These are phyloP conservation scores for Gnomoniopsis sp. DNA, from an alignment of 2,329 filamentous ascomycete species.

Conservation along the genomic window DNA sequence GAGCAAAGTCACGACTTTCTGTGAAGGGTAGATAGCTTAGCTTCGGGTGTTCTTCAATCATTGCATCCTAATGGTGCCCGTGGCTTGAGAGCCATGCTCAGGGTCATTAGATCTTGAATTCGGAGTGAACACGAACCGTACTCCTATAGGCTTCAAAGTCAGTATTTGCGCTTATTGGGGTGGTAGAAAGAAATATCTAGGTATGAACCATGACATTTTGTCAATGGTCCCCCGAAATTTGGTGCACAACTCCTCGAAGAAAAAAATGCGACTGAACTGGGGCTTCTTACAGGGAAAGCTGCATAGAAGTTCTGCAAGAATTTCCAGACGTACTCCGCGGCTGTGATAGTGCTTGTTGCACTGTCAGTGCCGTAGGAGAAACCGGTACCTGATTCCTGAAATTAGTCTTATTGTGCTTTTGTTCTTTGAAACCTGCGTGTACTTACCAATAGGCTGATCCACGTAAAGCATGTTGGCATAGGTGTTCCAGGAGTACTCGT, in stretches of 20 bases:
- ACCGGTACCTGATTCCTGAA: conserved; percentile 22
- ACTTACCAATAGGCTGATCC: conserved; percentile 28
- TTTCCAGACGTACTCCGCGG: conserved; percentile 51
- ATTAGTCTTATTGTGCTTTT: background rate
- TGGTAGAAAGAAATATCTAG: too few species aligned
- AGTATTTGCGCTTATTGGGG: too few species aligned
- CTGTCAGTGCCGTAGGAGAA: conserved; percentile 34
- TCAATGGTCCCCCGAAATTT: too few species aligned
- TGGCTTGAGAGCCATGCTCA: background rate
- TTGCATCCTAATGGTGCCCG: too few species aligned
- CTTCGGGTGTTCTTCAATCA: background rate
- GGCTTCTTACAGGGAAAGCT: conserved; percentile 46
- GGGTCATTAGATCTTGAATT: background rate
- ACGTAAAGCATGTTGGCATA: conserved; percentile 41
- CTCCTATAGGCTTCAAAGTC: conserved; percentile 21
- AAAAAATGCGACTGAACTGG: background rate
- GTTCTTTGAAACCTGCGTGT: accelerated
- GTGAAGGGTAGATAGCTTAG: background rate
- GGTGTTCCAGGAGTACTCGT: conserved; percentile 40
- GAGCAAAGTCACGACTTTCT: conserved; percentile 52
- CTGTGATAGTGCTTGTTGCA: conserved; percentile 39
- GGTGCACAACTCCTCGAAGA: too few species aligned
- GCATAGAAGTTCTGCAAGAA: conserved; percentile 60
- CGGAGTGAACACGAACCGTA: conserved; percentile 34
- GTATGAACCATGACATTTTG: too few species aligned